Evolutionary conservation across 345 rosid genomes (phyloP), one percentile per base, ranked within the genome.

Genomic region (Brassica juncea): DNA sequence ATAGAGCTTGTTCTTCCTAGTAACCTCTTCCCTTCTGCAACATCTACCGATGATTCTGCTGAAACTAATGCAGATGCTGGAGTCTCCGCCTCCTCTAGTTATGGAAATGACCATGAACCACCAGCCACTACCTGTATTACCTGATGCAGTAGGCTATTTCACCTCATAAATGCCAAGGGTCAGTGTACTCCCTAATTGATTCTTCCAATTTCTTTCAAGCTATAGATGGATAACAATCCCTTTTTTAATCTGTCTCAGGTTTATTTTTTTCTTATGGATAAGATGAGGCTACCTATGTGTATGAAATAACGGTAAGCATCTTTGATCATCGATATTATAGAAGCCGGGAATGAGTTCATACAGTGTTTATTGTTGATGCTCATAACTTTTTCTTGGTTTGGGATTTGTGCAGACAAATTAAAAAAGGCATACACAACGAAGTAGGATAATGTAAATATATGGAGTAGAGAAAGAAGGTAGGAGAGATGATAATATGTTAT

Each of bases 1-100:
- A 28, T 76, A 4, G 92, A 89, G 74, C 89, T 83, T 62, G 73
- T 72, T 57, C 89, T 86, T 44, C 92, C 92, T 6, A 84, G 84
- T 81, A 86, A 76, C 80, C 87, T 82, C 30, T 88, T 88, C 79
- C 86, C 86, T 73, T 89, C 93, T 58, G 85, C 91, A 15, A 60
- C 31, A 60, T 70, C 82, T 49, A 14, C 69, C 27, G 64, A 55
- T 15, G 79, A 61, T 5, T 73, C 77, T 73, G 37, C 77, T 64
- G 39, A 52, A 21, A 66, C 76, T 32, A 32, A 80, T 69, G 81
- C 81, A 44, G 72, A 79, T 31, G 69, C 81, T 70, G 89, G 73
- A 67, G 76, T 61, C 81, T 66, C 83, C 32, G 77, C 54, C 82
- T 69, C 82, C 31, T 35, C 81, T 71, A 39, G 79, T 74, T 71